Percentiles rank a stretch among this genome's conserved stretches.
Evolutionary conservation across 176 grass and related monocot genomes (phyloP).

Genomic region (Oryza longistaminata): DNA sequence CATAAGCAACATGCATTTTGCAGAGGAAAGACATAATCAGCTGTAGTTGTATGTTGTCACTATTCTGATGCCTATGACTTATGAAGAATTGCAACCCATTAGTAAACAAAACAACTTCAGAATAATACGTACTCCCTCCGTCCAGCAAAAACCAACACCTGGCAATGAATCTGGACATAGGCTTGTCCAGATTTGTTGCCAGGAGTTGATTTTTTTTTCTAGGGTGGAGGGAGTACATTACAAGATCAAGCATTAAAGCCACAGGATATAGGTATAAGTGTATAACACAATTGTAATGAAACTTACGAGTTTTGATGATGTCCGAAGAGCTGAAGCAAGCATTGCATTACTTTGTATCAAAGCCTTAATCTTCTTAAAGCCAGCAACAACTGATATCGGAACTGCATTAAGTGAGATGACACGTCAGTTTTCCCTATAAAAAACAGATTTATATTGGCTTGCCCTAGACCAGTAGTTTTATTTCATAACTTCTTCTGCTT

Average conservation of each 20-base stretch:
- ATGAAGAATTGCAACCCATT: slow-evolving; percentile 4
- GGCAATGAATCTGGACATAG: no score
- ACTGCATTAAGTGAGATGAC: slow-evolving; percentile 60
- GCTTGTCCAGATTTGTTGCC: no score
- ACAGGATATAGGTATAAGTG: not conserved
- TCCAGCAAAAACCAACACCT: no score
- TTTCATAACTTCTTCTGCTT: not conserved
- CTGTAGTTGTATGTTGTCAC: not conserved
- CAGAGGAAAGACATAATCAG: slow-evolving; percentile 16
- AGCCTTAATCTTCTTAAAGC: slow-evolving; percentile 99
- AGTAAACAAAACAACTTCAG: slow-evolving; percentile 10
- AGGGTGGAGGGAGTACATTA: not conserved
- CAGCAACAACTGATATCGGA: slow-evolving; percentile 86
- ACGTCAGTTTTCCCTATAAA: slow-evolving; percentile 26
- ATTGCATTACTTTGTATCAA: slow-evolving; percentile 73
- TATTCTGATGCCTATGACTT: slow-evolving; percentile 31
- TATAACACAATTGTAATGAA: slow-evolving; percentile 20
- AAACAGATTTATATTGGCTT: slow-evolving; percentile 7
- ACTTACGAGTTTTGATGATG: slow-evolving; percentile 94
- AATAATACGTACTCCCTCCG: not conserved
- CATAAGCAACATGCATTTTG: slow-evolving; percentile 13
- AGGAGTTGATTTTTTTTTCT: no score
- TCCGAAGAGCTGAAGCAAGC: slow-evolving; percentile 83
- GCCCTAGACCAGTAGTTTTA: not conserved
- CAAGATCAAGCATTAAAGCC: not conserved